phyloP scores from a whole-genome alignment of 176 grass and related monocot genomes.

The Cocos nucifera region DNA sequence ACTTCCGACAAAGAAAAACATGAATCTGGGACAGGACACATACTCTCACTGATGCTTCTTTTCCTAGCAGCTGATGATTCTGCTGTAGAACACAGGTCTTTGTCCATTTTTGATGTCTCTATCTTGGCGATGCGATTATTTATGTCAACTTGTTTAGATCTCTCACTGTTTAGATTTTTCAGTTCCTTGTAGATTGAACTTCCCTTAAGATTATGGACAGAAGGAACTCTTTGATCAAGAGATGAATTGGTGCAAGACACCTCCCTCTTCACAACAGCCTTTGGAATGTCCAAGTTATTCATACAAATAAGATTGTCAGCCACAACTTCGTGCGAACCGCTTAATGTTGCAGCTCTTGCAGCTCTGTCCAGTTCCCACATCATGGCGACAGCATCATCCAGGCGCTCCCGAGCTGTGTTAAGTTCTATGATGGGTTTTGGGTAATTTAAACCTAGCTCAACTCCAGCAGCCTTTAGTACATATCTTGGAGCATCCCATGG shows the following conservation, averaged over 20 bases:
- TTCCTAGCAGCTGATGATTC: constrained; percentile 60
- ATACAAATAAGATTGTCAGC: constrained; percentile 66
- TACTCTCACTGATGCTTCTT: constrained; percentile 40
- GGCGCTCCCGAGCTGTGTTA: constrained; percentile 47
- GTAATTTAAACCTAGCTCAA: constrained; percentile 83
- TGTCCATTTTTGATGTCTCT: constrained; percentile 30
- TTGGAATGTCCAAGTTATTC: constrained; percentile 68
- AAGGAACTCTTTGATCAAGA: constrained; percentile 33
- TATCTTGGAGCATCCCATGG: constrained; percentile 76
- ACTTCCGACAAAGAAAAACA: constrained; percentile 26
- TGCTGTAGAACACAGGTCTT: constrained; percentile 37
- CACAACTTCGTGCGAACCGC: constrained; percentile 49
- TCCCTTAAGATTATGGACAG: constrained; percentile 15
- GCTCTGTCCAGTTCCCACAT: constrained; percentile 89
- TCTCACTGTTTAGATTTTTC: constrained; percentile 21
- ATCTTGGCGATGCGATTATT: not conserved
- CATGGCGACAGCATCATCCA: constrained; percentile 66
- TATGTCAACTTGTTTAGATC: constrained; percentile 6
- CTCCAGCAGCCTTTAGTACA: constrained; percentile 67
- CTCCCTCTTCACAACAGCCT: constrained; percentile 55
- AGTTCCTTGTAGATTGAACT: constrained; percentile 12
- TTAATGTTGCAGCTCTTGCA: constrained; percentile 37
- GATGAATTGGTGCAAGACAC: constrained; percentile 26
- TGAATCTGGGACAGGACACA: constrained; percentile 28
- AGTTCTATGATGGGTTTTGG: constrained; percentile 73